A percentile compares a stretch with the other conserved stretches of the same genome.
These are phyloP conservation scores for Lipomyces chichibuensis DNA, from an alignment of 805 yeast species.

Conservation along the genomic window DNA sequence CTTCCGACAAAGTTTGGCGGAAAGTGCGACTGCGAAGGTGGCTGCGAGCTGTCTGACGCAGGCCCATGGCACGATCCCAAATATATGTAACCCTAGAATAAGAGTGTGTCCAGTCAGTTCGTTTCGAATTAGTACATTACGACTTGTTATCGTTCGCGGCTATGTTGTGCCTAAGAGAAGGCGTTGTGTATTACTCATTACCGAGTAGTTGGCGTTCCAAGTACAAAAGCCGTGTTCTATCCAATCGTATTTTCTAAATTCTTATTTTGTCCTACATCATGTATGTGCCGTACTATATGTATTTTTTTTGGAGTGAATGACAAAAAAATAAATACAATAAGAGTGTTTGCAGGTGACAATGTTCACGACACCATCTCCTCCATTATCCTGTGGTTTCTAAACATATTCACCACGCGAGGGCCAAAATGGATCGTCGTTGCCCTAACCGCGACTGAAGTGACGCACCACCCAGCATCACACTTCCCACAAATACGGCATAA, in stretches of 20 bases:
- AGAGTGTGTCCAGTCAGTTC: background rate
- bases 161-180: background rate
- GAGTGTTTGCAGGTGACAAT: too few species aligned
- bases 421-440: background rate
- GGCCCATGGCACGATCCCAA: constrained; percentile 97
- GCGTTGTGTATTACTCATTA: background rate
- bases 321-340: background rate
- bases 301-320: background rate
- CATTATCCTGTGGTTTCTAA: background rate
- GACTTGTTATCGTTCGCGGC: background rate
- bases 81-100: constrained; percentile 51
- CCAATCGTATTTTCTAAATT: background rate
- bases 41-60: constrained; percentile 81
- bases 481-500: background rate
- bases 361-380: background rate
- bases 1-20: constrained; percentile 94
- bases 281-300: background rate
- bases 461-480: background rate
- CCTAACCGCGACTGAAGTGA: background rate
- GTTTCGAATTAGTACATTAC: background rate
- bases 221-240: background rate
- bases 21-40: constrained; percentile 65
- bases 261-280: background rate
- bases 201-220: background rate
- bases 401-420: background rate